A percentile compares a stretch with the other conserved stretches of the same genome.
Conservation (phyloP, 2,329 filamentous ascomycete genomes). For the Diaporthe sp. region DNA sequence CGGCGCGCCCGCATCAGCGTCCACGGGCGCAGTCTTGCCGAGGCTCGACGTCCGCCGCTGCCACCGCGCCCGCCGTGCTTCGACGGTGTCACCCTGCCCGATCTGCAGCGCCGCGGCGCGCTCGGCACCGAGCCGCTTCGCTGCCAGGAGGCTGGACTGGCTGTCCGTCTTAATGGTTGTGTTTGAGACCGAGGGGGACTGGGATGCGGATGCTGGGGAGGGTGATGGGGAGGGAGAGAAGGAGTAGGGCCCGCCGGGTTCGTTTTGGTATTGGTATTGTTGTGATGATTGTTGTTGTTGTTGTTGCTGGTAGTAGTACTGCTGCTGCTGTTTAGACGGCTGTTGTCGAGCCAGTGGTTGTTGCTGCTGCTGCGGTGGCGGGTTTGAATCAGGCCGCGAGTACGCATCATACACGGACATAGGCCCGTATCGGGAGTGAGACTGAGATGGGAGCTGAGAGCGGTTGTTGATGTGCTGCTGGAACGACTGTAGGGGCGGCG, state of each 20-base stretch:
- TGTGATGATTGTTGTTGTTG: not conserved
- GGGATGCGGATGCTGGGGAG: slow-evolving; percentile 25
- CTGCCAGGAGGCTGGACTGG: slow-evolving; percentile 54
- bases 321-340: not conserved
- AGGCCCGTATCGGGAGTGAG: not conserved
- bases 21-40: slow-evolving; percentile 36
- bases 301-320: not conserved
- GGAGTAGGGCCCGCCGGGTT: slow-evolving; percentile 16
- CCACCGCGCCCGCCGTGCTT: slow-evolving; percentile 41
- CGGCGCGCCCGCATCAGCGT: not conserved
- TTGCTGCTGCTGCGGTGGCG: not conserved
- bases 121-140: slow-evolving; percentile 62
- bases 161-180: slow-evolving; percentile 10
- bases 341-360: not conserved
- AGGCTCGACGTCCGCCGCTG: slow-evolving; percentile 31
- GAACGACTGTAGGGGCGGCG: slow-evolving; percentile 22
- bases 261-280: not conserved
- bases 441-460: slow-evolving; percentile 28
- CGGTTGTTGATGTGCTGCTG: slow-evolving; percentile 32
- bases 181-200: slow-evolving; percentile 34
- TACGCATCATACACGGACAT: slow-evolving; percentile 12
- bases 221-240: slow-evolving; percentile 16
- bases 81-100: slow-evolving; percentile 37
- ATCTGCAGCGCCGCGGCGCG: slow-evolving; percentile 59
- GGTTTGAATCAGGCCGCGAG: slow-evolving; percentile 23